Percentiles rank a stretch among this genome's conserved stretches.
Evolutionary conservation across 2,329 filamentous ascomycete genomes (phyloP).

Genomic region (Aphanocladium album): DNA sequence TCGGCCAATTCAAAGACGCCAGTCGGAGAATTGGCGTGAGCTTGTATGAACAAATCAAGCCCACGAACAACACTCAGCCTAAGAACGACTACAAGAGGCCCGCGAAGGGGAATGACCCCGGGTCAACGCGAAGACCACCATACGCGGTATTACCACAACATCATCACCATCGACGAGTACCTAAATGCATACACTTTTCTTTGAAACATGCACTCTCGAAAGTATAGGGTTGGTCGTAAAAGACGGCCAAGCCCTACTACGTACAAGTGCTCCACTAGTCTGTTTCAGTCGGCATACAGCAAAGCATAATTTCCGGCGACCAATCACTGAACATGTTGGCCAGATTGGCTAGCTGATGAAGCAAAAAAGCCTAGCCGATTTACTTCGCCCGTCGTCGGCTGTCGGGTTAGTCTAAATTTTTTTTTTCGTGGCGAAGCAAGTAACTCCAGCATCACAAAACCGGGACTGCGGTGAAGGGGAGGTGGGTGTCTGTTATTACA

Average conservation of each 20-base stretch:
- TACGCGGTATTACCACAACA: no score
- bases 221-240: slow-evolving; percentile 4
- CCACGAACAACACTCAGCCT: no score
- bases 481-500: not conserved
- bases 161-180: no score
- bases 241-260: not conserved
- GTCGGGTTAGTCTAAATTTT: not conserved
- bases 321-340: not conserved
- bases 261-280: not conserved
- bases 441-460: not conserved
- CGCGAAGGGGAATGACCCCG: no score
- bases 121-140: no score
- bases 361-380: slow-evolving; percentile 5
- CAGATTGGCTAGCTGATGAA: not conserved
- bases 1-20: no score
- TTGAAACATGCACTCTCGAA: no score
- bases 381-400: not conserved
- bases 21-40: no score
- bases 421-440: slow-evolving; percentile 1
- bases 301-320: not conserved
- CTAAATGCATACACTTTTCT: no score
- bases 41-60: no score
- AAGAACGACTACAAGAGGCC: no score
- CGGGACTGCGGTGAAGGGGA: not conserved
- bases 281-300: not conserved